A percentile compares a stretch with the other conserved stretches of the same genome.
Evolutionary conservation across 2,329 filamentous ascomycete genomes (phyloP).

Genomic region (Arthrobotrys pseudoclavata): DNA sequence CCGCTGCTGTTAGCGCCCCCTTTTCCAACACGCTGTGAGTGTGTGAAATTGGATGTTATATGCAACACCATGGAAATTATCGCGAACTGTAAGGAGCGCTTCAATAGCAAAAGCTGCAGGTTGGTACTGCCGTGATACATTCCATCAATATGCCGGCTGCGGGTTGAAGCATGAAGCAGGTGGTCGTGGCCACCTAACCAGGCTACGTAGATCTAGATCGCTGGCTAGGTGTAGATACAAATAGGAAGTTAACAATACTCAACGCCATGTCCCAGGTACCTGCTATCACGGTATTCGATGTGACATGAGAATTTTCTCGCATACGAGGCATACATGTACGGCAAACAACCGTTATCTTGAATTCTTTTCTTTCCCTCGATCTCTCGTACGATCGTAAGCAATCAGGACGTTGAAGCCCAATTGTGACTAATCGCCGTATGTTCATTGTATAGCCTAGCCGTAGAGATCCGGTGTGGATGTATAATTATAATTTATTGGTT

Average conservation of each 20-base stretch:
- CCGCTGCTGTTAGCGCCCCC: constrained; percentile 16
- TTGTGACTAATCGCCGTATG: neutral
- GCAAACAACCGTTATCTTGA: neutral
- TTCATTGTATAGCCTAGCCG: too few relatives aligned
- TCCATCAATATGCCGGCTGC: neutral
- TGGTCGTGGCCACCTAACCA: neutral
- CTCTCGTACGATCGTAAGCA: neutral
- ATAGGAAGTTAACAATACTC: constrained; percentile 28
- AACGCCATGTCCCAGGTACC: constrained; percentile 10
- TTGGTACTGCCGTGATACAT: constrained; percentile 5
- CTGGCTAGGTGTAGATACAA: constrained; percentile 18
- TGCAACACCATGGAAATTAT: constrained; percentile 36
- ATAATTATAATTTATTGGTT: neutral
- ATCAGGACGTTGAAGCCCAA: neutral
- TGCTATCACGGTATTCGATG: neutral
- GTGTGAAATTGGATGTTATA: constrained; percentile 26
- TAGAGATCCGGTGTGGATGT: neutral
- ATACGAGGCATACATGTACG: neutral
- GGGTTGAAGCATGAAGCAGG: constrained; percentile 11
- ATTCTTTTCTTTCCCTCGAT: neutral
- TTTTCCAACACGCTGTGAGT: constrained; percentile 21
- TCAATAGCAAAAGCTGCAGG: neutral
- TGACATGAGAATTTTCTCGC: neutral
- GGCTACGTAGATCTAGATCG: neutral
- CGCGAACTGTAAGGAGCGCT: constrained; percentile 12